Conservation (phyloP, 441 rosid genomes). For the Erysimum cheiri region DNA sequence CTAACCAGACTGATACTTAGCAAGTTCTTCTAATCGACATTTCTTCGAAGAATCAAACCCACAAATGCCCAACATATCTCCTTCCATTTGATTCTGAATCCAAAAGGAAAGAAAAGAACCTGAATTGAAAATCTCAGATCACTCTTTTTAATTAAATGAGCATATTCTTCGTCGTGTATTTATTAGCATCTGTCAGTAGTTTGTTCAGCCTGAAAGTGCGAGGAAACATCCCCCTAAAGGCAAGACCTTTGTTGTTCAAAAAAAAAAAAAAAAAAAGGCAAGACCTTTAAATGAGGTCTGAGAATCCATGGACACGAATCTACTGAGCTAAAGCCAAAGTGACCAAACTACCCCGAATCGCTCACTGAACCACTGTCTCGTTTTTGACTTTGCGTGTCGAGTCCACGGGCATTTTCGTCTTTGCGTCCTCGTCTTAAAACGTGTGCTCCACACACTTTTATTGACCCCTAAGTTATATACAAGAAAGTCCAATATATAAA, state of each 20-base stretch:
- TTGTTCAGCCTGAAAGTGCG: conserved; percentile 38
- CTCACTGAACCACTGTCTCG: conserved; percentile 7
- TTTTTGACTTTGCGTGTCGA: conserved; percentile 12
- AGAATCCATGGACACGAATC: conserved; percentile 37
- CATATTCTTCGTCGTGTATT: conserved; percentile 28
- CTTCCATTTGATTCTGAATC: conserved; percentile 57
- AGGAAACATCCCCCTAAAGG: conserved; percentile 34
- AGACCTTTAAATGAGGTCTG: conserved; percentile 22
- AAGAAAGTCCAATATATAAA: too few species aligned
- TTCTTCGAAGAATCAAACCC: conserved; percentile 59
- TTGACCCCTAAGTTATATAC: conserved; percentile 2
- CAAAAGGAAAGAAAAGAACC: neutral
- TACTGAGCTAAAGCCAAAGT: conserved; percentile 3
- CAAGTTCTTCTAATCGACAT: conserved; percentile 49
- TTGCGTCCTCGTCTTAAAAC: conserved; percentile 32
- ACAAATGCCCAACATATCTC: conserved; percentile 53
- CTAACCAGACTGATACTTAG: conserved; percentile 61
- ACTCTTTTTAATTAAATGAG: neutral
- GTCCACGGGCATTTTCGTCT: conserved; percentile 22
- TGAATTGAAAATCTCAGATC: conserved; percentile 12
- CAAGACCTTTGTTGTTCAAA: too few species aligned
- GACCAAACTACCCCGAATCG: conserved; percentile 21
- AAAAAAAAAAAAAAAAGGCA: too few species aligned
- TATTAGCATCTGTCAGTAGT: conserved; percentile 31
- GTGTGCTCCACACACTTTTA: conserved; percentile 34